Evolutionary conservation across 192 early-diverging fungal species (phyloP).

Genomic region (Entomortierella lignicola): DNA sequence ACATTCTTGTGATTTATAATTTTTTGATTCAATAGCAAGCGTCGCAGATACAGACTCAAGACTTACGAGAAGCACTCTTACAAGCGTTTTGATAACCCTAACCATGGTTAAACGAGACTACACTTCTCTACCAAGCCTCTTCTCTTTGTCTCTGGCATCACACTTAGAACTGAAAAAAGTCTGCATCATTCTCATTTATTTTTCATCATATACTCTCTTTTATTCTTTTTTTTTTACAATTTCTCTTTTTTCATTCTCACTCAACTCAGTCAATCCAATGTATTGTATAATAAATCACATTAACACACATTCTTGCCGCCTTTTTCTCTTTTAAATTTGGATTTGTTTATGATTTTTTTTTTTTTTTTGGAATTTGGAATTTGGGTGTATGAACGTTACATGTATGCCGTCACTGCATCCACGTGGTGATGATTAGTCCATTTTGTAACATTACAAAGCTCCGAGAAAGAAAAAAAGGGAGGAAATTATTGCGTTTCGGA

Average conservation of each 20-base stretch:
- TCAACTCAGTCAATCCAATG: neutral
- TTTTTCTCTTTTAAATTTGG: too few species aligned
- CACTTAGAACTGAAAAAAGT: neutral
- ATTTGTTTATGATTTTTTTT: too few species aligned
- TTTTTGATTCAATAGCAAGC: constrained; percentile 14
- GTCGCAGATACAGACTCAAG: constrained; percentile 63
- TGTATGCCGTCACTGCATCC: too few species aligned
- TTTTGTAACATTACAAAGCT: too few species aligned
- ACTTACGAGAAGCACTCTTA: constrained; percentile 65
- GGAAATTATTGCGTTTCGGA: too few species aligned
- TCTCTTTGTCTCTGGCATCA: neutral
- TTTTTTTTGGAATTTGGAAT: too few species aligned
- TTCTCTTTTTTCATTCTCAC: neutral
- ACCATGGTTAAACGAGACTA: constrained; percentile 25
- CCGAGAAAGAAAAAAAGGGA: too few species aligned
- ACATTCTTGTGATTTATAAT: too few species aligned
- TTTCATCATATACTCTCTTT: neutral
- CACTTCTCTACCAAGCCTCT: neutral
- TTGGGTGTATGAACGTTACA: too few species aligned
- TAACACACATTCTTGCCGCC: too few species aligned
- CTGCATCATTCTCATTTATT: neutral
- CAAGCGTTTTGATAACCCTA: constrained; percentile 64
- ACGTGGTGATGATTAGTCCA: too few species aligned
- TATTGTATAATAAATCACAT: constrained; percentile 1
- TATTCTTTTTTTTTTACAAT: neutral